Evolutionary conservation across 148 eudicot genomes (phyloP), one percentile per base, ranked within the genome.

Genomic region (Vaccinium darrowii): DNA sequence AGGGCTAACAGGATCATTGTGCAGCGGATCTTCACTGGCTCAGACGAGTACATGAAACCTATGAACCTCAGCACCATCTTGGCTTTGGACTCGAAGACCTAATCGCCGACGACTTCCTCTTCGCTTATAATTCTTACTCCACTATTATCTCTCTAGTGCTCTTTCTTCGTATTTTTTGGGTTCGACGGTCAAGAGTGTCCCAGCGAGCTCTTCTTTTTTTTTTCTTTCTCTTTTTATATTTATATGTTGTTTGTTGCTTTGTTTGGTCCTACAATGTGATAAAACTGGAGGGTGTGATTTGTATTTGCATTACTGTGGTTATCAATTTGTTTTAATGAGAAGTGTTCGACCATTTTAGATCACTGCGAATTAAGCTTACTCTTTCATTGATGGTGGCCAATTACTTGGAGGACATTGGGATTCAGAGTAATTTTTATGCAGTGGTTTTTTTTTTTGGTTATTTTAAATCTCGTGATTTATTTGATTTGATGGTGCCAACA

Each of bases 51-150:
- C 63, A 87, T 89, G 87, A 43, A 89, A 57, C 91, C 91, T 9
- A 87, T 89, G 87, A 89, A 89, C 72, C 91, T 89, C 81, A 89
- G 89, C 83, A 73, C 90, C 84, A 84, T 89, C 84, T 56, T 88
- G 80, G 88, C 86, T 21, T 21, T 88, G 83, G 90, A 86, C 82
- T 77, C 90, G 33, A 56, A 65, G 67, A 80, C 84, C 79, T 88
- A 84, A 76, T 4, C 5, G 43, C 5, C 74, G 13, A 27, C 74
- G 14, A 27, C 39, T 69, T 27, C 30, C 13, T 27, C 74, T 13
- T 12, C 30, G 3, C 71, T 65, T 23, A 8, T 23, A 2, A 23
- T 65, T 65, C 71, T 65, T n/a, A 1, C 33, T 23, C 39, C 74
- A 25, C 74, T 69, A 69, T 69, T 27, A 27, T 69, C 74, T 12